A percentile compares a stretch with the other conserved stretches of the same genome.
These are phyloP conservation scores for Cucumis melo DNA, from an alignment of 306 rosid species.

Conservation along the genomic window DNA sequence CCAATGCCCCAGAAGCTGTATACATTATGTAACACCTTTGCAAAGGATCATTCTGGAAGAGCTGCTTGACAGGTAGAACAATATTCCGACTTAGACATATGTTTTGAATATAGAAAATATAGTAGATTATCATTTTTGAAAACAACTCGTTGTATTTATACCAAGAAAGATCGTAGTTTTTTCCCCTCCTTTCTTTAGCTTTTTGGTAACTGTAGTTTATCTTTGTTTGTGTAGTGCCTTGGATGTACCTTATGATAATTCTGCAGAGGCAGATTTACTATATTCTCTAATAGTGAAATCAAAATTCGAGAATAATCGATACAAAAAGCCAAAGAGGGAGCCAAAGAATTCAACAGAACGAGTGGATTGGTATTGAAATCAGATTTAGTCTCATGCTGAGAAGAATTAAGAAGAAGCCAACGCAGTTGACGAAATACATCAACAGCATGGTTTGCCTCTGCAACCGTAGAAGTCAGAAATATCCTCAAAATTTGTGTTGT, in stretches of 20 bases:
- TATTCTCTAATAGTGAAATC: constrained; percentile 74
- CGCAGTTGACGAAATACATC: not conserved
- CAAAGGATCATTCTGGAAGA: constrained; percentile 84
- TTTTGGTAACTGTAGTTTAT: not conserved
- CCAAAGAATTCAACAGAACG: constrained; percentile 51
- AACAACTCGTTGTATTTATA: not conserved
- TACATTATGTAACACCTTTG: constrained; percentile 76
- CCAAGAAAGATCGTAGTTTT: not conserved
- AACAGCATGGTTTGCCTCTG: not conserved
- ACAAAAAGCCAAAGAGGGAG: constrained; percentile 62
- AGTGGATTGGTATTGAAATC: constrained; percentile 64
- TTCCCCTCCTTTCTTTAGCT: not conserved
- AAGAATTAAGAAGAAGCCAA: not conserved
- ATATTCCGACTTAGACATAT: not conserved
- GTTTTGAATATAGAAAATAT: not conserved
- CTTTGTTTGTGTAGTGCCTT: constrained; percentile 30
- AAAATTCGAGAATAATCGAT: constrained; percentile 70
- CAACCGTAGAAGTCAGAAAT: not conserved
- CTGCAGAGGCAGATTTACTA: constrained; percentile 67
- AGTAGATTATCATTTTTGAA: not conserved
- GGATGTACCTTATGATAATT: constrained; percentile 43
- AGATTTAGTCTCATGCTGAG: not conserved
- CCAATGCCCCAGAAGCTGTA: constrained; percentile 90
- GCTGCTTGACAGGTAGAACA: constrained; percentile 53
- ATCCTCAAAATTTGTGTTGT: not conserved